Base-by-base conservation (phyloP, 2,329 filamentous ascomycete species). In the Cryphonectria japonica region DNA sequence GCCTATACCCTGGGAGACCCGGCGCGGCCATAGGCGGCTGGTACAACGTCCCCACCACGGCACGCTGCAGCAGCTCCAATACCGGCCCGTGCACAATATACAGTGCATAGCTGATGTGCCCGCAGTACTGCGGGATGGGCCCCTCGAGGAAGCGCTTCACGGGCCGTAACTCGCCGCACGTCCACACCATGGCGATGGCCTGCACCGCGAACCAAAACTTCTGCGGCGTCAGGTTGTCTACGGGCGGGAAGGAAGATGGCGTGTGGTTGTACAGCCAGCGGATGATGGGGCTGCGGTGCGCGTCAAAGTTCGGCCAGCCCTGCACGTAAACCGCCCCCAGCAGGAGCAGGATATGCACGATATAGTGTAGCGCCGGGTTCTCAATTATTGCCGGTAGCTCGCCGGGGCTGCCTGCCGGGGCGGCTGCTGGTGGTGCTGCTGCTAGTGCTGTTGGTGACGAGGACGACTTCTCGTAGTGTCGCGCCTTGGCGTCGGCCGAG, bases 41-140 rank as follows among this genome's bases (percentile, higher is more conserved):
- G n/a, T 69, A 71, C 2, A 75, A 69, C 59, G 72, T 67, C 41
- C 79, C 81, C 8, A 80, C 71, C 9, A 82, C 73, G 43, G 73
- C 72, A 52, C 71, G 75, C 69, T 80, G 78, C 72, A 82, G 75
- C 62, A 82, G 72, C 19, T 80, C 82, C 11, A 88, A 76, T 16
- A 85, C 80, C 5, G 83, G 83, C 0, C 87, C 87, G 74, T 89
- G 87, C n/a, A 86, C 83, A 8, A 90, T 80, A 74, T 90, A 89
- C 3, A 90, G 80, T 3, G 87, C 85, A 73, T 86, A 90, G 69
- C 85, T 88, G 72, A 89, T 85, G 37, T 83, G 82, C 16, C 85
- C 88, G 29, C 87, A 83, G 76, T 89, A 90, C 74, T 87, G 86
- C 16, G 85, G 83, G 16, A 86, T 73, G 0, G 79, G 76, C 2